These are phyloP conservation scores for Eutreptiella sp. DNA, from an alignment of 208 protist species.

Conservation along the genomic window DNA sequence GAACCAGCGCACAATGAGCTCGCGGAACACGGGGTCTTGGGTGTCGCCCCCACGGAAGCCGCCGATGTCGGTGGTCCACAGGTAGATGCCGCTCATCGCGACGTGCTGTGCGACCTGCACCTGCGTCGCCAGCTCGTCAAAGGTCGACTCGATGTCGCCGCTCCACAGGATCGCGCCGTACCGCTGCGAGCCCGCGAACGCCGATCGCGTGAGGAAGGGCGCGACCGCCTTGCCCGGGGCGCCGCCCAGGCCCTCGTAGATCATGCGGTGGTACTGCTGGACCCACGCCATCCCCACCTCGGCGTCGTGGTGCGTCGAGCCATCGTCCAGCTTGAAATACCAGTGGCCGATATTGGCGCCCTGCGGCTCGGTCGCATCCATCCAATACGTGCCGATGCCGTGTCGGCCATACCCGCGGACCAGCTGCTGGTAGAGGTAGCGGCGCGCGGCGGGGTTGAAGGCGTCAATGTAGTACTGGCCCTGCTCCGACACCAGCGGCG, in stretches of 20 bases:
- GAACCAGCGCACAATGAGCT: slow-evolving; percentile 27
- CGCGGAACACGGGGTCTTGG: slow-evolving; percentile 1
- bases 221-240: not conserved
- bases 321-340: no score
- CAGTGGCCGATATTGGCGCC: slow-evolving; percentile 6
- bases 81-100: slow-evolving; percentile 15
- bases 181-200: slow-evolving; percentile 1
- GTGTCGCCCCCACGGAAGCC: slow-evolving; percentile 10
- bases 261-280: not conserved
- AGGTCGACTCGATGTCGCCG: slow-evolving; percentile 20
- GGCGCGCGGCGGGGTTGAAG: slow-evolving; percentile 10
- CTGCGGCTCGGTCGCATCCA: slow-evolving; percentile 14
- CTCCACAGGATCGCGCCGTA: slow-evolving; percentile 23
- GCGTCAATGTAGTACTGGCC: no score
- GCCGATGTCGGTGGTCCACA: slow-evolving; percentile 30
- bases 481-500: no score
- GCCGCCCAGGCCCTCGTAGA: not conserved
- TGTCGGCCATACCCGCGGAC: slow-evolving; percentile 8
- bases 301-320: not conserved
- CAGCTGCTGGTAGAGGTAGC: not conserved
- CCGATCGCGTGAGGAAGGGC: slow-evolving; percentile 10
- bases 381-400: slow-evolving; percentile 6
- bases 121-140: not conserved
- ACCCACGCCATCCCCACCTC: slow-evolving; percentile 17
- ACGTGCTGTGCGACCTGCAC: slow-evolving; percentile 17